Percentiles rank a stretch among this genome's conserved stretches.
phyloP scores from a whole-genome alignment of 768 basidiomycete genomes.

The Pulveroboletus sp. region DNA sequence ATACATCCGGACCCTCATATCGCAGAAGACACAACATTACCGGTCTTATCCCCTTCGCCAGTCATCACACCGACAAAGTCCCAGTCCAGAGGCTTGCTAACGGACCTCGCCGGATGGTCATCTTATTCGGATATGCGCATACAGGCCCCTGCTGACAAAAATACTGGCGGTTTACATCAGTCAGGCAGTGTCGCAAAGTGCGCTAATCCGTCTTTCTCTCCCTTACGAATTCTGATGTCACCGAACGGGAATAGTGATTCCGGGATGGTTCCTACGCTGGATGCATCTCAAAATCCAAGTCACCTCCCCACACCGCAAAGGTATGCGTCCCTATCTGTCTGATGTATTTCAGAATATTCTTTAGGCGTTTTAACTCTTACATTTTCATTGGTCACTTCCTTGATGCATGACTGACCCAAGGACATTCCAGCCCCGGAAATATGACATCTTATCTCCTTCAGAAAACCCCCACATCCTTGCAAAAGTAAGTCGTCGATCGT shows the following conservation, averaged over 20 bases:
- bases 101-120: slow-evolving; percentile 15
- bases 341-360: neutral
- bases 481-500: slow-evolving; percentile 16
- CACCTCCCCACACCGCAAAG: slow-evolving; percentile 33
- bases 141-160: slow-evolving; percentile 16
- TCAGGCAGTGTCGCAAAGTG: slow-evolving; percentile 14
- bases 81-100: slow-evolving; percentile 6
- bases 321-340: slow-evolving; percentile 10
- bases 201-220: neutral
- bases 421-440: slow-evolving; percentile 32
- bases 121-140: slow-evolving; percentile 11
- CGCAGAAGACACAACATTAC: slow-evolving; percentile 3
- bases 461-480: slow-evolving; percentile 11
- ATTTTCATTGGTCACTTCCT: neutral
- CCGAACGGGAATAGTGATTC: slow-evolving; percentile 6
- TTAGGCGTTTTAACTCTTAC: neutral
- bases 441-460: slow-evolving; percentile 28
- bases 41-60: slow-evolving; percentile 5
- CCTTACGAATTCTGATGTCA: slow-evolving; percentile 1
- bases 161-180: slow-evolving; percentile 3
- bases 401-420: slow-evolving; percentile 10
- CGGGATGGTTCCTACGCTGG: neutral
- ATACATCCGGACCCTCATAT: slow-evolving; percentile 1
- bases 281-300: slow-evolving; percentile 13
- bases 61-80: slow-evolving; percentile 11